Percentiles rank a stretch among this genome's conserved stretches.
Conservation (phyloP, 495 filamentous ascomycete species). For the Annulohypoxylon maeteangense region DNA sequence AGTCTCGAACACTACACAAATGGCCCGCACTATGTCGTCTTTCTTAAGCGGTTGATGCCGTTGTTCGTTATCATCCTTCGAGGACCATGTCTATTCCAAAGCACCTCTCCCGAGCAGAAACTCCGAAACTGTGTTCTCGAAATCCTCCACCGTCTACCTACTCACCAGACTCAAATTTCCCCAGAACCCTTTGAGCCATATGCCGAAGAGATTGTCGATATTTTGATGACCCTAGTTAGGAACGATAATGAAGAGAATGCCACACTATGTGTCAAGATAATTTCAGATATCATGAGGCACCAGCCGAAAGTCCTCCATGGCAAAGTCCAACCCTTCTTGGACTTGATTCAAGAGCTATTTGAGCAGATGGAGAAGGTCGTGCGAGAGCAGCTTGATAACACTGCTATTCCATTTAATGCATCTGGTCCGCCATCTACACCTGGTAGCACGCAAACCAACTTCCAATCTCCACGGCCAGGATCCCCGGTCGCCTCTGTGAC, state of each 20-base stretch:
- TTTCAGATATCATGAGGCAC: conserved; percentile 94
- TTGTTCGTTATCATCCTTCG: conserved; percentile 87
- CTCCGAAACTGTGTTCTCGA: conserved; percentile 91
- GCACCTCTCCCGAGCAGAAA: conserved; percentile 88
- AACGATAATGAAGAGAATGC: conserved; percentile 99
- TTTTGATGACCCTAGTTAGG: conserved; percentile 86
- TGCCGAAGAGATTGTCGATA: conserved; percentile 84
- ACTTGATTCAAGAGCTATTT: conserved; percentile 94
- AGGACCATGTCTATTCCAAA: conserved; percentile 90
- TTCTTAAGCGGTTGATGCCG: conserved; percentile 87
- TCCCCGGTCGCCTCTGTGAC: conserved; percentile 84
- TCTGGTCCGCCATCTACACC: conserved; percentile 78
- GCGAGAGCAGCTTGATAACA: conserved; percentile 89
- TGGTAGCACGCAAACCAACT: conserved; percentile 72
- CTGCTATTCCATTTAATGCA: conserved; percentile 63
- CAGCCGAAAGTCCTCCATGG: conserved; percentile 81
- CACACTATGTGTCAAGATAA: conserved; percentile 95
- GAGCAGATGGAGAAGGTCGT: conserved; percentile 93
- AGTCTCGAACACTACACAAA: conserved; percentile 75
- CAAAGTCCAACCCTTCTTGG: conserved; percentile 89
- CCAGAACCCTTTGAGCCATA: conserved; percentile 86
- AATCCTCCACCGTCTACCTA: conserved; percentile 91
- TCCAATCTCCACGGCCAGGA: conserved; percentile 85
- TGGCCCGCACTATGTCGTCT: conserved; percentile 71
- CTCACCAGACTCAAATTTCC: conserved; percentile 65